Conservation (phyloP, 352 stramenopile species). For the Phytophthora kernoviae region DNA sequence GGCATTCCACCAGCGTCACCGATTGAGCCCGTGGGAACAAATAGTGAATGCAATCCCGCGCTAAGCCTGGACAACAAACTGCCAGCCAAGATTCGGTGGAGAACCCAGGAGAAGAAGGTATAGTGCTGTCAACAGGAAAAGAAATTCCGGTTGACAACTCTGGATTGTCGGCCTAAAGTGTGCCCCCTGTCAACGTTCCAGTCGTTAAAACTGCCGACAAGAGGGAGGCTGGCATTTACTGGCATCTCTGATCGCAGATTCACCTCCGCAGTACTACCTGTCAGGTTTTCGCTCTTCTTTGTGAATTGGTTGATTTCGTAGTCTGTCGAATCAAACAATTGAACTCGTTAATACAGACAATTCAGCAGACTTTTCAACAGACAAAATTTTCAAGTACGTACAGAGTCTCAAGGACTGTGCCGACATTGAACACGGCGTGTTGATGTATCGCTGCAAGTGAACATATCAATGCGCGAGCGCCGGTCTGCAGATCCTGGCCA, state of each 20-base stretch:
- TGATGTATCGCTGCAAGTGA: conserved; percentile 38
- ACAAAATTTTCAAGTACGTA: conserved; percentile 42
- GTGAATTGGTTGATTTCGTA: no score
- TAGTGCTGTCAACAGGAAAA: no score
- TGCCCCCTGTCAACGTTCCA: conserved; percentile 18
- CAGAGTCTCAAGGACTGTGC: conserved; percentile 28
- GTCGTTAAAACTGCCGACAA: conserved; percentile 20
- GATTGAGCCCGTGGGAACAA: no score
- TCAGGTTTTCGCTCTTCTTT: no score
- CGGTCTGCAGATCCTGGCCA: conserved; percentile 33
- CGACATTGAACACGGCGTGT: conserved; percentile 24
- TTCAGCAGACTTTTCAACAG: conserved; percentile 27
- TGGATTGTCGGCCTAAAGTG: conserved; percentile 6
- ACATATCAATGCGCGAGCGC: conserved; percentile 33
- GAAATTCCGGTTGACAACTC: no score
- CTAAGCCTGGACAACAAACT: no score
- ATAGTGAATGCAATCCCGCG: no score
- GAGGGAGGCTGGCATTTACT: conserved; percentile 44
- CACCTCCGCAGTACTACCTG: no score
- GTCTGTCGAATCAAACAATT: conserved; percentile 42
- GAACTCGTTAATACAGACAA: conserved; percentile 30
- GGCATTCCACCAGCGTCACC: no score
- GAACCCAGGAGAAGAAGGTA: no score
- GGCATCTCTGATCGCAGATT: no score
- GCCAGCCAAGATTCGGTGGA: no score